These are phyloP conservation scores for Boletus coccyginus DNA, from an alignment of 768 basidiomycete species.

Conservation along the genomic window DNA sequence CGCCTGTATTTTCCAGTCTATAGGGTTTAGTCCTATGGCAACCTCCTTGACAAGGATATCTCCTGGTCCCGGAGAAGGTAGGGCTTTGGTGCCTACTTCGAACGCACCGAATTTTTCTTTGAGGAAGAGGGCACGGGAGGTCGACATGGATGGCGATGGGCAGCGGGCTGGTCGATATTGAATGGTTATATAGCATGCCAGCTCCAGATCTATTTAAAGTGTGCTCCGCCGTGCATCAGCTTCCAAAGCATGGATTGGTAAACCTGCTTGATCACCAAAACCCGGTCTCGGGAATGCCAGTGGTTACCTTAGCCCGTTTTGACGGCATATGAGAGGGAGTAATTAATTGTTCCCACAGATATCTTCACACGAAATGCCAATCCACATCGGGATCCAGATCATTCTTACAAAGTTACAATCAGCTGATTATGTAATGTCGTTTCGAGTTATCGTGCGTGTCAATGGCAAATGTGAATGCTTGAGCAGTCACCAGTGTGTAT, in stretches of 20 bases:
- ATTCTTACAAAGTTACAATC: too few relatives aligned
- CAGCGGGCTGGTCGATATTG: neutral
- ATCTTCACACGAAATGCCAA: too few relatives aligned
- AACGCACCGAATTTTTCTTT: slow-evolving; percentile 19
- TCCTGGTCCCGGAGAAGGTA: slow-evolving; percentile 35
- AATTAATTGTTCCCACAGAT: too few relatives aligned
- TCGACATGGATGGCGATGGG: slow-evolving; percentile 5
- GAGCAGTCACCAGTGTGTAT: too few relatives aligned
- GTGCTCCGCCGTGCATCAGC: neutral
- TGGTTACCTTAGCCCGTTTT: neutral
- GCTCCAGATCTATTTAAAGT: neutral
- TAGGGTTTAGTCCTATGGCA: slow-evolving; percentile 43
- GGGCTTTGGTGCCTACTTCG: slow-evolving; percentile 6
- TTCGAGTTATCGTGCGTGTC: too few relatives aligned
- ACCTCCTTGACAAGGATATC: slow-evolving; percentile 44
- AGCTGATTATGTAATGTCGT: too few relatives aligned
- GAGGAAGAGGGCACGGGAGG: slow-evolving; percentile 16
- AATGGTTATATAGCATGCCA: neutral
- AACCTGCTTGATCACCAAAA: neutral
- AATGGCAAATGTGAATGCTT: too few relatives aligned
- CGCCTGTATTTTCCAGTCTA: slow-evolving; percentile 35
- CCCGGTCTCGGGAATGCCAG: neutral
- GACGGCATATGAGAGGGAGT: neutral
- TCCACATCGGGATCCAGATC: too few relatives aligned
- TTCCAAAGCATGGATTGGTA: neutral